phyloP scores from a whole-genome alignment of 305 asterid species.

The Fraxinus floribunda region DNA sequence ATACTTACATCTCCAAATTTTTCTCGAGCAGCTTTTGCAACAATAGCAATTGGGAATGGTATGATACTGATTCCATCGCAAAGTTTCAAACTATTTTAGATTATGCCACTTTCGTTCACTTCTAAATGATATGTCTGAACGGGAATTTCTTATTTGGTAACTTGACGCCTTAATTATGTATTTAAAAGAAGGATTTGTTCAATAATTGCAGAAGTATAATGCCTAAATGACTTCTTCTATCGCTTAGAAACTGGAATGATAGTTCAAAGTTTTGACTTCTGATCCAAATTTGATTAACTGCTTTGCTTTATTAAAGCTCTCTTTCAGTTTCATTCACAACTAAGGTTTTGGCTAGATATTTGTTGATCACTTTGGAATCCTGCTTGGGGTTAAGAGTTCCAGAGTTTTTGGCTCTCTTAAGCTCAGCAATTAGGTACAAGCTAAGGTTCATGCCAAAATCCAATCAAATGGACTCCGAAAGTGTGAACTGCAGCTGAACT shows the following conservation, averaged over 20 bases:
- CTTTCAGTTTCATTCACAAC: neutral
- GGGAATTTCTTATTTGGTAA: neutral
- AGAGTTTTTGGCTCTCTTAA: neutral
- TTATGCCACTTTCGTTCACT: neutral
- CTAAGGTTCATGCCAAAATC: neutral
- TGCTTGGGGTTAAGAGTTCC: neutral
- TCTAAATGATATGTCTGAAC: neutral
- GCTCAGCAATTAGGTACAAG: neutral
- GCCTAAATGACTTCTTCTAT: neutral
- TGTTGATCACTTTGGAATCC: neutral
- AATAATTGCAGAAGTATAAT: neutral
- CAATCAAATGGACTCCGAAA: neutral
- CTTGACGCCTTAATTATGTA: neutral
- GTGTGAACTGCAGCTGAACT: neutral
- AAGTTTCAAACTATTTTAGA: neutral
- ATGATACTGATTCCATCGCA: slow-evolving; percentile 13
- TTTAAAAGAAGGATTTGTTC: neutral
- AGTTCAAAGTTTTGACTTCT: neutral
- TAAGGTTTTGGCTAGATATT: neutral
- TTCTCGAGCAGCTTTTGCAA: slow-evolving; percentile 80
- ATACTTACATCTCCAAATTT: slow-evolving; percentile 65
- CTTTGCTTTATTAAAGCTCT: neutral
- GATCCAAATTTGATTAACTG: neutral
- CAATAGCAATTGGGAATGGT: slow-evolving; percentile 85
- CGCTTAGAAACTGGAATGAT: neutral